Conservation (phyloP, 2,329 filamentous ascomycete genomes). For the Alternaria gaisen region DNA sequence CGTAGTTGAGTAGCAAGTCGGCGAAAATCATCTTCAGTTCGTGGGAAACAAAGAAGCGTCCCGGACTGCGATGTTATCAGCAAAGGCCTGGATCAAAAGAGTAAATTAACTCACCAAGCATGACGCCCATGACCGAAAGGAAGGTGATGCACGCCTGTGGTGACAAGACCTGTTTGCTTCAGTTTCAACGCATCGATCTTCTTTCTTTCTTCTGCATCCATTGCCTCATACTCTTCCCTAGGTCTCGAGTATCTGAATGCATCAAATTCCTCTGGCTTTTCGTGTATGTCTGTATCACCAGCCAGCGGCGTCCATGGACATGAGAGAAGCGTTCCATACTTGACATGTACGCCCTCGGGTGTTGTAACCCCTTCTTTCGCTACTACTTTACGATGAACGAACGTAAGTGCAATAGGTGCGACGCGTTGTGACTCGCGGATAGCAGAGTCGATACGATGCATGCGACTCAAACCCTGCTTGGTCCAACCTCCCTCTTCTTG, state of each 20-base stretch:
- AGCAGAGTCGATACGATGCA: slow-evolving; percentile 61
- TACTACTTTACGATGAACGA: slow-evolving; percentile 59
- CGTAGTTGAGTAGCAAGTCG: slow-evolving; percentile 50
- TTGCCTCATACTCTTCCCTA: slow-evolving; percentile 29
- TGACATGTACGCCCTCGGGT: slow-evolving; percentile 67
- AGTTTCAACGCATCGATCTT: slow-evolving; percentile 28
- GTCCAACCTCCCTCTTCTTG: slow-evolving; percentile 56
- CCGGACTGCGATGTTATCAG: slow-evolving; percentile 39
- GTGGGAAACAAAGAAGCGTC: slow-evolving; percentile 50
- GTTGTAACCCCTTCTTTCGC: slow-evolving; percentile 80
- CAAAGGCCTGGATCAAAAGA: slow-evolving; percentile 19
- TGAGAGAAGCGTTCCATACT: slow-evolving; percentile 27
- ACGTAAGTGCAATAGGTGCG: slow-evolving; percentile 58
- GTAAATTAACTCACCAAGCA: slow-evolving; percentile 44
- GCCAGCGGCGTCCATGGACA: slow-evolving; percentile 31
- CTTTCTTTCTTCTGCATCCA: slow-evolving; percentile 27
- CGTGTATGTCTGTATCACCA: slow-evolving; percentile 27
- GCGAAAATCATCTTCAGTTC: slow-evolving; percentile 52
- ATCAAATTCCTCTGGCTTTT: slow-evolving; percentile 27
- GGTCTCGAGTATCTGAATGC: slow-evolving; percentile 37
- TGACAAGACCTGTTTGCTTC: slow-evolving; percentile 62
- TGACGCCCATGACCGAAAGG: slow-evolving; percentile 68
- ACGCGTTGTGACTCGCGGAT: slow-evolving; percentile 64
- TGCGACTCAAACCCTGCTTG: slow-evolving; percentile 55
- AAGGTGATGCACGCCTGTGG: slow-evolving; percentile 61